Percentiles rank a stretch among this genome's conserved stretches.
phyloP scores from a whole-genome alignment of 495 filamentous ascomycete species.

The Tuber calosporum region DNA sequence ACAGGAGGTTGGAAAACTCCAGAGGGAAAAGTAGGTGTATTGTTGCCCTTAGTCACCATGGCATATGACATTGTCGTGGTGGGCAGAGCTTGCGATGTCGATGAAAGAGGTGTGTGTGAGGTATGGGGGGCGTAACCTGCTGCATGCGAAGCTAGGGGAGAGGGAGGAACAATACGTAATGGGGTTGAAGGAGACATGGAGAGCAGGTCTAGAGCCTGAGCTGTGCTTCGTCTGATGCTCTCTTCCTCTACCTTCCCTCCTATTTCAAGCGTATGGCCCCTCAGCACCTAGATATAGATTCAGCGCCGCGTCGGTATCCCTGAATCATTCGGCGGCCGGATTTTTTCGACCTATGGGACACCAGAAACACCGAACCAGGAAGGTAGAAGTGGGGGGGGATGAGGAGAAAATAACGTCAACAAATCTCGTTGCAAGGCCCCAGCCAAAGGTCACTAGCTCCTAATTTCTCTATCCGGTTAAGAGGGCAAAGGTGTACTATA shows the following conservation, averaged over 20 bases:
- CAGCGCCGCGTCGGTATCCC: background rate
- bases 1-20: slow-evolving; percentile 18
- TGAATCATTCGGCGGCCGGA: background rate
- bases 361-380: background rate
- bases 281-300: background rate
- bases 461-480: background rate
- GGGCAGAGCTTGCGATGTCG: slow-evolving; percentile 9
- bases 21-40: slow-evolving; percentile 21
- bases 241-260: slow-evolving; percentile 2
- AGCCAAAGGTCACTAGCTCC: background rate
- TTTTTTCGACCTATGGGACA: background rate
- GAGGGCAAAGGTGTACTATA: background rate
- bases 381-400: background rate
- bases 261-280: slow-evolving; percentile 2
- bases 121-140: slow-evolving; percentile 19
- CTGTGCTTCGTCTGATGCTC: background rate
- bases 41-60: slow-evolving; percentile 15
- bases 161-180: slow-evolving; percentile 15
- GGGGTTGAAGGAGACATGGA: slow-evolving; percentile 12
- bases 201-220: background rate
- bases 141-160: slow-evolving; percentile 23
- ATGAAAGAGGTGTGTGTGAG: slow-evolving; percentile 2
- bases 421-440: background rate
- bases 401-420: background rate
- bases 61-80: slow-evolving; percentile 35